Evolutionary conservation across 2,329 filamentous ascomycete genomes (phyloP).

Genomic region (Trichoderma sp.): DNA sequence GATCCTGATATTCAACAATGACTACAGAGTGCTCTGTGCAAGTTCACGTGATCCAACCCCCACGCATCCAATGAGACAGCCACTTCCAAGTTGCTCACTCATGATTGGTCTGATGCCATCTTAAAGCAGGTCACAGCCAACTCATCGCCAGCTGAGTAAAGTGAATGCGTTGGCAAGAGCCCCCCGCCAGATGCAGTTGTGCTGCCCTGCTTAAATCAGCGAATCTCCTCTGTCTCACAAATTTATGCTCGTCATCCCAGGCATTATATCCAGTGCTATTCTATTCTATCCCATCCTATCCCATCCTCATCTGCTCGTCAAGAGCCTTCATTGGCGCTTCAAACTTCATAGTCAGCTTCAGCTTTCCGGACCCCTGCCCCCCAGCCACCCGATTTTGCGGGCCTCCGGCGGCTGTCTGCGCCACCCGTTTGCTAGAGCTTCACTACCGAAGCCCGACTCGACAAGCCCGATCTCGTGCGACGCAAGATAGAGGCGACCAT

Average conservation of each 20-base stretch:
- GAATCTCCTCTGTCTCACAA: neutral
- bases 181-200: neutral
- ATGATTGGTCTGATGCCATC: neutral
- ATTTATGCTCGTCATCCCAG: neutral
- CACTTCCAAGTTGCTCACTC: neutral
- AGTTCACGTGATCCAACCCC: neutral
- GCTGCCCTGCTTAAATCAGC: neutral
- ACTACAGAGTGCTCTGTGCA: too few species aligned
- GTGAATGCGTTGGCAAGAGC: slow-evolving; percentile 1
- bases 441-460: slow-evolving; percentile 11
- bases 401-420: slow-evolving; percentile 18
- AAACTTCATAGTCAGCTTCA: neutral
- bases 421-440: slow-evolving; percentile 19
- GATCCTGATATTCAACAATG: neutral
- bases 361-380: slow-evolving; percentile 8
- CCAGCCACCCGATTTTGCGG: slow-evolving; percentile 21
- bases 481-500: neutral
- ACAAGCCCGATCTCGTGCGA: neutral
- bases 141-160: slow-evolving; percentile 11
- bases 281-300: too few species aligned
- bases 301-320: neutral
- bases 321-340: neutral
- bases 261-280: neutral
- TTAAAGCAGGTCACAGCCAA: neutral
- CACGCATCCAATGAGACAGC: neutral